phyloP scores from a whole-genome alignment of 345 rosid genomes.

The Gossypium australe region DNA sequence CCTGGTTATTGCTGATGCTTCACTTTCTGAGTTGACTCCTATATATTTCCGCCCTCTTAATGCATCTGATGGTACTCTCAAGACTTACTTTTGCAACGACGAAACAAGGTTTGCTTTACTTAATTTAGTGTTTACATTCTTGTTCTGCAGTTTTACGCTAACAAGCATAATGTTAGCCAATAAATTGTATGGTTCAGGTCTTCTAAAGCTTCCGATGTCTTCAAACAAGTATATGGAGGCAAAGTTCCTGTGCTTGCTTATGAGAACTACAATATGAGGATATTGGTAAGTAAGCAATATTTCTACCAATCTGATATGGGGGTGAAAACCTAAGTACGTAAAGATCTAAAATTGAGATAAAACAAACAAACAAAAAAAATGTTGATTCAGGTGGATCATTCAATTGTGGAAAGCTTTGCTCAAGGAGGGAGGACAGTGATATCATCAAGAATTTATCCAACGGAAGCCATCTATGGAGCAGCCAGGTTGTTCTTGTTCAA shows the following conservation, averaged over 20 bases:
- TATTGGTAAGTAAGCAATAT: conserved; percentile 47
- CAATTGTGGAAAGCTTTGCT: conserved; percentile 78
- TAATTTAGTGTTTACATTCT: not conserved
- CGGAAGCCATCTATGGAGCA: conserved; percentile 76
- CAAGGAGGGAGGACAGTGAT: conserved; percentile 87
- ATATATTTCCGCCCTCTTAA: conserved; percentile 56
- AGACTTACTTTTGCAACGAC: conserved; percentile 64
- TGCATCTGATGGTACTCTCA: conserved; percentile 29
- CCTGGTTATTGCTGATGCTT: conserved; percentile 56
- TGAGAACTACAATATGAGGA: conserved; percentile 65
- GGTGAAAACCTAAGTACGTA: not conserved
- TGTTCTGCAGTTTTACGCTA: not conserved
- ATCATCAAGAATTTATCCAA: conserved; percentile 82
- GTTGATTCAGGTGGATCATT: conserved; percentile 75
- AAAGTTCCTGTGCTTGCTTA: conserved; percentile 57
- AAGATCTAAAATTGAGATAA: not conserved
- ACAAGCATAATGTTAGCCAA: not conserved
- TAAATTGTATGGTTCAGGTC: conserved; percentile 48
- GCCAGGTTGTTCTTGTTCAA: conserved; percentile 75
- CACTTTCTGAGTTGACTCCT: conserved; percentile 74
- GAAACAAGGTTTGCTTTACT: conserved; percentile 48
- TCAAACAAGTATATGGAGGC: conserved; percentile 54
- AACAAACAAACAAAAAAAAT: not conserved
- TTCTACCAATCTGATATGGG: not conserved
- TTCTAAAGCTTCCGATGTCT: conserved; percentile 56